Conservation (phyloP, 805 yeast genomes). For the Yarrowia porcina region DNA sequence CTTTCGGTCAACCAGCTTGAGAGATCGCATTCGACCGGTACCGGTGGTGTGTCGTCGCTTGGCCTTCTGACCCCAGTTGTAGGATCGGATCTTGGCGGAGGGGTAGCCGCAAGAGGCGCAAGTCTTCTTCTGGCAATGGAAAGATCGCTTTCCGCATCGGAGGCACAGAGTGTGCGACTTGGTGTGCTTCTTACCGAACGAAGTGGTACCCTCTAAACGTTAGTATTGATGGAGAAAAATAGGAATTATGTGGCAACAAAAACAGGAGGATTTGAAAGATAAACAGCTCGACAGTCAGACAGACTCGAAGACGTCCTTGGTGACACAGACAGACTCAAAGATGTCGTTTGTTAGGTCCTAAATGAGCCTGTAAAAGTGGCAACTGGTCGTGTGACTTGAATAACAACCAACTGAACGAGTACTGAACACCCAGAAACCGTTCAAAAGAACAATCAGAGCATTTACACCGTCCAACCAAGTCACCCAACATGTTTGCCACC, state of each 20-base stretch:
- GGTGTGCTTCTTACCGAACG: slow-evolving; percentile 99
- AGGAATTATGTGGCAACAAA: no score
- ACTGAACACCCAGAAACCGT: background rate
- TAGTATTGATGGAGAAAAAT: background rate
- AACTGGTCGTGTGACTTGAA: background rate
- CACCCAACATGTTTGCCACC: background rate
- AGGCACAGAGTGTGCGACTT: slow-evolving; percentile 98
- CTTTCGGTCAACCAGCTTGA: slow-evolving; percentile 95
- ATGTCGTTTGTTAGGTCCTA: no score
- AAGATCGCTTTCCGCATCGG: slow-evolving; percentile 94
- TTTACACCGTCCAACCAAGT: no score
- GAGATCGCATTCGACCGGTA: slow-evolving; percentile 98
- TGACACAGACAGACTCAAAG: no score
- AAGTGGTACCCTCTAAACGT: slow-evolving; percentile 89
- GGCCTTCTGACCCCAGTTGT: slow-evolving; percentile 99
- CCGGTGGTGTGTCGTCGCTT: slow-evolving; percentile 99
- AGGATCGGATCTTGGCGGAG: slow-evolving; percentile 88
- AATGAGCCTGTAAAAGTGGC: no score
- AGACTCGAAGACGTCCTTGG: no score
- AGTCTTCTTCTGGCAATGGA: slow-evolving; percentile 99
- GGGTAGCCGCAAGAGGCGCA: slow-evolving; percentile 99
- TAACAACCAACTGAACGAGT: no score
- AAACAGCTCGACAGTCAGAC: no score
- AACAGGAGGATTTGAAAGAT: no score
- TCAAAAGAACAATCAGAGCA: background rate